Conservation (phyloP, 306 rosid species). For the Cyclanthera cordifolia region DNA sequence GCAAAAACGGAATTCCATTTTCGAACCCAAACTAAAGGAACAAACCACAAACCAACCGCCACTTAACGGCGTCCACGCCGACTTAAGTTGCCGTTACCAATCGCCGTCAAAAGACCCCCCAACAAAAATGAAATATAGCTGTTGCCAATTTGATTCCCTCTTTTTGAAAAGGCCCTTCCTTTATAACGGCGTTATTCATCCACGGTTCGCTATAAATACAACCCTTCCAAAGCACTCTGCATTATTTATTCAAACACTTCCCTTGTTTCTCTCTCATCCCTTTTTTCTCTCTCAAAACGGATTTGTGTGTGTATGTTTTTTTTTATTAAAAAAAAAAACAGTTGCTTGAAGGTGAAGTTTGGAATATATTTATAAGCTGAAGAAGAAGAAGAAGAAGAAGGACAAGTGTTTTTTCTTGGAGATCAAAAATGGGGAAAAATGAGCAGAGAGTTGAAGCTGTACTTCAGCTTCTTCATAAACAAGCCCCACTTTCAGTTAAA, state of each 20-base stretch:
- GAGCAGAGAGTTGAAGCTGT: slow-evolving; percentile 65
- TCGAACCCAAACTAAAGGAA: background rate
- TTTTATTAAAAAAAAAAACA: too few species aligned
- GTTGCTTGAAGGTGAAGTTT: slow-evolving; percentile 79
- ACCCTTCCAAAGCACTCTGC: slow-evolving; percentile 7
- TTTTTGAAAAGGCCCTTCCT: slow-evolving; percentile 8
- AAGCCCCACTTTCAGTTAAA: slow-evolving; percentile 58
- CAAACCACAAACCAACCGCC: background rate
- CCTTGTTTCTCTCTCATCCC: slow-evolving; percentile 17
- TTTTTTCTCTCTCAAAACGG: slow-evolving; percentile 13
- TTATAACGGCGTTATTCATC: slow-evolving; percentile 64
- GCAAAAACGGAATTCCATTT: background rate
- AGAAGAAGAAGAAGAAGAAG: slow-evolving; percentile 5
- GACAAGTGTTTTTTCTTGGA: slow-evolving; percentile 27
- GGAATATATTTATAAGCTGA: slow-evolving; percentile 29
- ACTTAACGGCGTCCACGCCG: slow-evolving; percentile 17
- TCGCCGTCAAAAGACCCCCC: slow-evolving; percentile 21
- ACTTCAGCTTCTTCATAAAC: slow-evolving; percentile 63
- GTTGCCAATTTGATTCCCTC: slow-evolving; percentile 30
- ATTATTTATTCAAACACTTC: slow-evolving; percentile 23
- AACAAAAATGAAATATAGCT: background rate
- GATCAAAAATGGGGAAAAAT: slow-evolving; percentile 60
- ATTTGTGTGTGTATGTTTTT: too few species aligned
- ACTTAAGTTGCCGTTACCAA: slow-evolving; percentile 44
- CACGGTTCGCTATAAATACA: slow-evolving; percentile 49